A percentile compares a stretch with the other conserved stretches of the same genome.
These are phyloP conservation scores for Macrophomina pseudophaseolina DNA, from an alignment of 2,329 filamentous ascomycete genomes.

Conservation along the genomic window DNA sequence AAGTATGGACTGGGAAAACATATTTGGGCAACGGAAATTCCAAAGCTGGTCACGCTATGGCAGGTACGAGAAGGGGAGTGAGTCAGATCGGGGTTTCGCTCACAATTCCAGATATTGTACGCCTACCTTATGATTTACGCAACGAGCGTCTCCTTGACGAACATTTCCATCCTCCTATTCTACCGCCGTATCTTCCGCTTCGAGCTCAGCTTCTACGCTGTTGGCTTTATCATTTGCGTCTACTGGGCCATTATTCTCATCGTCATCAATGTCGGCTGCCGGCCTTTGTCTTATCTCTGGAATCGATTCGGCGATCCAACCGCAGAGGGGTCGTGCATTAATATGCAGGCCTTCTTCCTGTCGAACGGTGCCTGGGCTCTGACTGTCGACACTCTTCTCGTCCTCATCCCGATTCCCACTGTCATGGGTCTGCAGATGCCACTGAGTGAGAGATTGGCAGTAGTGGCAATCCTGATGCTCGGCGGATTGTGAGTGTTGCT, in stretches of 20 bases:
- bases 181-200: constrained; percentile 63
- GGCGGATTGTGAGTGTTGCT: constrained; percentile 24
- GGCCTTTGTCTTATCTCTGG: constrained; percentile 55
- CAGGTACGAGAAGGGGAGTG: neutral
- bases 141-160: constrained; percentile 59
- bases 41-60: constrained; percentile 13
- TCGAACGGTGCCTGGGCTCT: constrained; percentile 51
- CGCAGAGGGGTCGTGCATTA: constrained; percentile 50
- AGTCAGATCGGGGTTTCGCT: neutral
- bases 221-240: constrained; percentile 49
- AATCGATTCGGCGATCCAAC: constrained; percentile 43
- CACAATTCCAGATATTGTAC: constrained; percentile 15
- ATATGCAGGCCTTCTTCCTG: constrained; percentile 55
- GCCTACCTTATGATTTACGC: constrained; percentile 53
- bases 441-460: constrained; percentile 6
- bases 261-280: constrained; percentile 48
- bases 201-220: constrained; percentile 48
- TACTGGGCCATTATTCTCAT: constrained; percentile 55
- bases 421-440: constrained; percentile 39
- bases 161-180: constrained; percentile 58
- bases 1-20: constrained; percentile 21
- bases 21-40: neutral
- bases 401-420: constrained; percentile 41
- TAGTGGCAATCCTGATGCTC: constrained; percentile 20
- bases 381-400: constrained; percentile 41